phyloP scores from a whole-genome alignment of 768 basidiomycete genomes.

The Pulveroboletus sp. region DNA sequence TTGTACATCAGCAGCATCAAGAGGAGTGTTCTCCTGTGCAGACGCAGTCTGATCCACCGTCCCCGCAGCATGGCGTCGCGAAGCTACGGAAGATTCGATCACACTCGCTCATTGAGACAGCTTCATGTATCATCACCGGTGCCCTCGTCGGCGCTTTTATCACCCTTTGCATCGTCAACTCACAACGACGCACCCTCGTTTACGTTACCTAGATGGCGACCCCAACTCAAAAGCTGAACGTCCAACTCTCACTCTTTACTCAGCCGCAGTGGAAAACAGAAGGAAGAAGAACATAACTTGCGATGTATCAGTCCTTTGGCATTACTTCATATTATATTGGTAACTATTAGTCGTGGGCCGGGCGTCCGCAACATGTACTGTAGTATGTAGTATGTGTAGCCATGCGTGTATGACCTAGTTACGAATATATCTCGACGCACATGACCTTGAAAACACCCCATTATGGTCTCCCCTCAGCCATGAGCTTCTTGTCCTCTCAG shows the following conservation, averaged over 20 bases:
- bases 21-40: conserved; percentile 13
- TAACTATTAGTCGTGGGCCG: conserved; percentile 23
- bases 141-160: conserved; percentile 57
- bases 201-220: conserved; percentile 28
- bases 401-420: neutral
- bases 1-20: conserved; percentile 23
- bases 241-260: neutral
- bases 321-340: conserved; percentile 28
- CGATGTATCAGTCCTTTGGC: conserved; percentile 20
- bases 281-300: neutral
- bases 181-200: conserved; percentile 44
- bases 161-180: conserved; percentile 46
- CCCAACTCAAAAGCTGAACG: neutral
- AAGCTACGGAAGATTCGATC: conserved; percentile 18
- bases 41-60: conserved; percentile 8
- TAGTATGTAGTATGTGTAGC: too few species aligned
- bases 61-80: conserved; percentile 1
- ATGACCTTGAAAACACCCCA: neutral
- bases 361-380: conserved; percentile 5
- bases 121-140: conserved; percentile 50
- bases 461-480: conserved; percentile 5
- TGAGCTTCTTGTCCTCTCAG: conserved; percentile 26
- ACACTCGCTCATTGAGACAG: conserved; percentile 30
- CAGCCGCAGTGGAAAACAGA: neutral
- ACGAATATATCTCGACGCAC: neutral